Conservation (phyloP, 768 basidiomycete genomes). For the Coprinellus aureogranulatus region DNA sequence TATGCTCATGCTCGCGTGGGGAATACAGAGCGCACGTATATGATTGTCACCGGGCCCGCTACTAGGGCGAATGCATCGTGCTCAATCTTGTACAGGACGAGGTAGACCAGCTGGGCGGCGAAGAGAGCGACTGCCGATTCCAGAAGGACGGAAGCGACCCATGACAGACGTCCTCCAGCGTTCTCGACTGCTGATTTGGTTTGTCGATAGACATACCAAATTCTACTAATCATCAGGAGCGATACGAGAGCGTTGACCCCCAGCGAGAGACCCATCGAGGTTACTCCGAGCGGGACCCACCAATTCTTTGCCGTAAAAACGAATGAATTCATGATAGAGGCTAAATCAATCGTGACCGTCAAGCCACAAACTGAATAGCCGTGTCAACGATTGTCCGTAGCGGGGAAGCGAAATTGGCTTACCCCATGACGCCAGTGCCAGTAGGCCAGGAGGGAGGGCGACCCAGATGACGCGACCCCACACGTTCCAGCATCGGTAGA, state of each 20-base stretch:
- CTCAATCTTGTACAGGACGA: not conserved
- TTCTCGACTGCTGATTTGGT: not conserved
- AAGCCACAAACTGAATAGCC: not conserved
- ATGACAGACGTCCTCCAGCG: not conserved
- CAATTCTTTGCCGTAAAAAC: not conserved
- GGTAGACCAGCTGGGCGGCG: not conserved
- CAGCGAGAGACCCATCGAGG: not conserved
- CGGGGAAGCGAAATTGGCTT: not conserved
- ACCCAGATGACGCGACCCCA: not conserved
- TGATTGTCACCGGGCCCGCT: not conserved
- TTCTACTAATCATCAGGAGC: not conserved
- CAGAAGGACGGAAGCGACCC: not conserved
- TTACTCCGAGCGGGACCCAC: not conserved
- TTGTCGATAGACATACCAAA: not conserved
- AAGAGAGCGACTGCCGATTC: not conserved
- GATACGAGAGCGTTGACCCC: not conserved
- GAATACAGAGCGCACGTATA: not conserved
- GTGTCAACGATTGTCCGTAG: not conserved
- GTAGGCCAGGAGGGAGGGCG: not conserved
- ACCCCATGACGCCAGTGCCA: not conserved
- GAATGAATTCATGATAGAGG: too few species aligned
- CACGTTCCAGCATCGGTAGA: constrained; percentile 1
- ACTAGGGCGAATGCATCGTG: not conserved
- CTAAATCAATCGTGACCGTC: not conserved
- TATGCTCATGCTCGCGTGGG: too few species aligned